A percentile compares a stretch with the other conserved stretches of the same genome.
These are phyloP conservation scores for Saturnispora besseyi DNA, from an alignment of 805 yeast species.

Conservation along the genomic window DNA sequence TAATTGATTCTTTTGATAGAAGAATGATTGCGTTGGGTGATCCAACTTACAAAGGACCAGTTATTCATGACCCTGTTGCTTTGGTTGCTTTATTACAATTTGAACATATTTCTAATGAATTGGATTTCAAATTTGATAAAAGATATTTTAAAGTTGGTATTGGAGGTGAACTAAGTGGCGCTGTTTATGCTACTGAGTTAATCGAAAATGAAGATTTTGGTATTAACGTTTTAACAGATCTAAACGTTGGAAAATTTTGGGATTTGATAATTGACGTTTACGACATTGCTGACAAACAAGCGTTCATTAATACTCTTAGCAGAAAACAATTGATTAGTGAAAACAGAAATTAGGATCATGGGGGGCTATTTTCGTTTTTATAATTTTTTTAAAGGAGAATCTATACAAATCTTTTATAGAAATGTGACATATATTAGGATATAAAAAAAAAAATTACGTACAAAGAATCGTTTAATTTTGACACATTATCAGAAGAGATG, in stretches of 20 bases:
- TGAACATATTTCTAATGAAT: constrained; percentile 18
- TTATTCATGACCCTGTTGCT: constrained; percentile 76
- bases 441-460: too few relatives aligned
- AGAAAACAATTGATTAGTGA: constrained; percentile 9
- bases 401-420: too few relatives aligned
- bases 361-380: too few relatives aligned
- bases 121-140: constrained; percentile 17
- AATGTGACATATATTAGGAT: too few relatives aligned
- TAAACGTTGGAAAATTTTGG: constrained; percentile 41
- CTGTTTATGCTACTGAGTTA: constrained; percentile 20
- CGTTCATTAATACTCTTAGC: constrained; percentile 13
- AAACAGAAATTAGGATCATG: background rate
- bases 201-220: constrained; percentile 24
- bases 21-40: constrained; percentile 36
- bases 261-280: constrained; percentile 31
- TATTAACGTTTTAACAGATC: constrained; percentile 30
- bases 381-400: too few relatives aligned
- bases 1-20: constrained; percentile 42
- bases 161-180: constrained; percentile 11
- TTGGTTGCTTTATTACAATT: constrained; percentile 48
- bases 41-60: constrained; percentile 48
- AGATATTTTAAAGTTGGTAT: constrained; percentile 14
- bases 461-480: too few relatives aligned
- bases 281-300: constrained; percentile 28
- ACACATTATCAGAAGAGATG: too few relatives aligned